Conservation (phyloP, 2,329 filamentous ascomycete genomes). For the Periglandula ipomoeae region DNA sequence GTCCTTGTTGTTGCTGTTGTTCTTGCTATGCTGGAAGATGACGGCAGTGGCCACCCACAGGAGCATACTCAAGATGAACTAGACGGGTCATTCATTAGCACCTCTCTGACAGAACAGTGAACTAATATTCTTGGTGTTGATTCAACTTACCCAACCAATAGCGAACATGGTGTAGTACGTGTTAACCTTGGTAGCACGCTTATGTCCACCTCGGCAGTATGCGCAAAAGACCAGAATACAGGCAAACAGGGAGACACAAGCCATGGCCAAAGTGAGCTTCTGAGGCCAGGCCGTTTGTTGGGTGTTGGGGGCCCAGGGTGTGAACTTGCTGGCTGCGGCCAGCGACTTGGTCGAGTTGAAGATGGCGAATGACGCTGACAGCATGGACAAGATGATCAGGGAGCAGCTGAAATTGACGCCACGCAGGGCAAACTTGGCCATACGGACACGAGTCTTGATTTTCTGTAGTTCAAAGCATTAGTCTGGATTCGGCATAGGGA, state of each 20-base stretch:
- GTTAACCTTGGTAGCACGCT: constrained; percentile 80
- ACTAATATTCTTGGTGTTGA: no score
- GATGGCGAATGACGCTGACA: constrained; percentile 79
- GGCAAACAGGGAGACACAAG: constrained; percentile 70
- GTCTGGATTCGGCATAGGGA: not conserved
- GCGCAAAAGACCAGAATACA: constrained; percentile 73
- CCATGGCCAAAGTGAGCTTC: constrained; percentile 67
- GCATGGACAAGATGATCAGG: constrained; percentile 85
- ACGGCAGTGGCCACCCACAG: constrained; percentile 88
- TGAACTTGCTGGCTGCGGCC: constrained; percentile 67
- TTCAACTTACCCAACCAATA: constrained; percentile 62
- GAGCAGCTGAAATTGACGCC: constrained; percentile 96
- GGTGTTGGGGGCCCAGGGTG: constrained; percentile 74
- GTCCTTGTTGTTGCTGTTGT: constrained; percentile 65
- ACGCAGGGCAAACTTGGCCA: constrained; percentile 92
- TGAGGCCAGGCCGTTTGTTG: constrained; percentile 70
- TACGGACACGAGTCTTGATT: constrained; percentile 81
- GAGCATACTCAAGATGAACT: constrained; percentile 81
- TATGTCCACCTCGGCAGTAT: constrained; percentile 84
- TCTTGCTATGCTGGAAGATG: constrained; percentile 69
- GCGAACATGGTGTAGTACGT: constrained; percentile 95
- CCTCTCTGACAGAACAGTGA: no score
- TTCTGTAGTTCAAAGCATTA: constrained; percentile 47
- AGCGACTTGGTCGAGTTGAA: constrained; percentile 81
- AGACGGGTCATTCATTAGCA: no score